A percentile compares a stretch with the other conserved stretches of the same genome.
These are phyloP conservation scores for Psidium friedrichsthalianum DNA, from an alignment of 345 rosid genomes.

Conservation along the genomic window DNA sequence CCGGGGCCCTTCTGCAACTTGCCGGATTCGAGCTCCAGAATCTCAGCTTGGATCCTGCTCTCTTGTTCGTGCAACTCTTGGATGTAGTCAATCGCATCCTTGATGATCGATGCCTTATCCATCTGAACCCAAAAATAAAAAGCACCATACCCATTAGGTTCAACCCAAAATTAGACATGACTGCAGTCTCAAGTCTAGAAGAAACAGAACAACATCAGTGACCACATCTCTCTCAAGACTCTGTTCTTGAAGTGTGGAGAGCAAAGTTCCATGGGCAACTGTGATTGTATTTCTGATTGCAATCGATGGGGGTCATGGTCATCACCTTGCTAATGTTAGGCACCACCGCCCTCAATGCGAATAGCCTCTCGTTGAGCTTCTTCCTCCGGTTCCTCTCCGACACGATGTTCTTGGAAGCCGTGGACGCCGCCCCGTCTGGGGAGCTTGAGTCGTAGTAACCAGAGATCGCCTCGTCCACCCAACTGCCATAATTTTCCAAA, in stretches of 20 bases:
- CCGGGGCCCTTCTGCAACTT: slow-evolving; percentile 13
- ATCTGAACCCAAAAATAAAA: slow-evolving; percentile 25
- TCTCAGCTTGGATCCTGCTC: slow-evolving; percentile 54
- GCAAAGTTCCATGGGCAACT: background rate
- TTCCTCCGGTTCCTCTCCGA: slow-evolving; percentile 87
- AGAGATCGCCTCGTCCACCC: slow-evolving; percentile 16
- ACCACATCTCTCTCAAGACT: background rate
- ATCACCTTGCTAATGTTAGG: slow-evolving; percentile 86
- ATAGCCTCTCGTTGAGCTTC: slow-evolving; percentile 81
- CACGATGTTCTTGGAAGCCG: slow-evolving; percentile 77
- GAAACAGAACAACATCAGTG: background rate
- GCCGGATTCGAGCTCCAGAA: slow-evolving; percentile 63
- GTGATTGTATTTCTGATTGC: background rate
- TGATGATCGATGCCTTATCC: slow-evolving; percentile 99
- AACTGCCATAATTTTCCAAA: background rate
- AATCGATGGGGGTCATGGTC: background rate
- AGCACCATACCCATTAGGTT: background rate
- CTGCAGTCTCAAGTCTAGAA: background rate
- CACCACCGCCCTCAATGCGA: slow-evolving; percentile 85
- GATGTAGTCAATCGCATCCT: slow-evolving; percentile 86
- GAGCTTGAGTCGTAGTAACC: slow-evolving; percentile 86
- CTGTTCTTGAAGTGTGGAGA: background rate
- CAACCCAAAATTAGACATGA: background rate
- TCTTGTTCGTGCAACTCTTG: slow-evolving; percentile 78
- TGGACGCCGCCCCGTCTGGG: slow-evolving; percentile 76